phyloP scores from a whole-genome alignment of 2,329 filamentous ascomycete species.

The Karstenula rhodostoma region DNA sequence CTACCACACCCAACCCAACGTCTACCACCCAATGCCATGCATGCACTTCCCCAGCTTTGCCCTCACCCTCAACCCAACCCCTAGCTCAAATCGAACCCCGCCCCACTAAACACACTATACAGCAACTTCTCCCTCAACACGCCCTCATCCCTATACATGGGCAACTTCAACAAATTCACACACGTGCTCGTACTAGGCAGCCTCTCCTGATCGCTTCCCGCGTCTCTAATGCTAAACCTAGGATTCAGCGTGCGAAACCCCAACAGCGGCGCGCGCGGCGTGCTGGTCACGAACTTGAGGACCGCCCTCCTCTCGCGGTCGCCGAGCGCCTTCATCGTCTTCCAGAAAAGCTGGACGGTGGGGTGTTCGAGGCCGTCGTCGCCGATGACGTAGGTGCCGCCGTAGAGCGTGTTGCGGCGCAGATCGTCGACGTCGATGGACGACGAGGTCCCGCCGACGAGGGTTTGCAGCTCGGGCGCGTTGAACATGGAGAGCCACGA shows the following conservation, averaged over 20 bases:
- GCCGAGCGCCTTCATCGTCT: conserved; percentile 78
- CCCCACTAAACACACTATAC: conserved; percentile 88
- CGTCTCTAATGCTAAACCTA: conserved; percentile 88
- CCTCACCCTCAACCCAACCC: no score
- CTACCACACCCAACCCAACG: no score
- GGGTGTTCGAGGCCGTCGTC: conserved; percentile 87
- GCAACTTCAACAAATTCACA: conserved; percentile 92
- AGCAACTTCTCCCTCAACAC: conserved; percentile 80
- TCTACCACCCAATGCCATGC: no score
- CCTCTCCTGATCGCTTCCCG: conserved; percentile 75
- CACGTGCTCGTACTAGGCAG: conserved; percentile 95
- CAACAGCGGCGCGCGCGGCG: conserved; percentile 85
- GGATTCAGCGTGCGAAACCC: conserved; percentile 89
- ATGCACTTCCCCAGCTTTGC: no score
- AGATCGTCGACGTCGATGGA: conserved; percentile 90
- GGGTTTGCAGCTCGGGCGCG: conserved; percentile 89
- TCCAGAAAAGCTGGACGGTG: conserved; percentile 88
- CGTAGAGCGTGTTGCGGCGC: conserved; percentile 82
- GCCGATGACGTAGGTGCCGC: conserved; percentile 88
- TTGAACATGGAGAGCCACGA: conserved; percentile 99
- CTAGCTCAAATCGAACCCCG: conserved; percentile 78
- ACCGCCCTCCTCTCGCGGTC: conserved; percentile 84
- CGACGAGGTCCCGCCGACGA: conserved; percentile 86
- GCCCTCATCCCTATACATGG: conserved; percentile 74
- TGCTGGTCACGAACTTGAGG: conserved; percentile 94